Conservation (phyloP, 2,329 filamentous ascomycete genomes). For the Sarocladium brachiariae region DNA sequence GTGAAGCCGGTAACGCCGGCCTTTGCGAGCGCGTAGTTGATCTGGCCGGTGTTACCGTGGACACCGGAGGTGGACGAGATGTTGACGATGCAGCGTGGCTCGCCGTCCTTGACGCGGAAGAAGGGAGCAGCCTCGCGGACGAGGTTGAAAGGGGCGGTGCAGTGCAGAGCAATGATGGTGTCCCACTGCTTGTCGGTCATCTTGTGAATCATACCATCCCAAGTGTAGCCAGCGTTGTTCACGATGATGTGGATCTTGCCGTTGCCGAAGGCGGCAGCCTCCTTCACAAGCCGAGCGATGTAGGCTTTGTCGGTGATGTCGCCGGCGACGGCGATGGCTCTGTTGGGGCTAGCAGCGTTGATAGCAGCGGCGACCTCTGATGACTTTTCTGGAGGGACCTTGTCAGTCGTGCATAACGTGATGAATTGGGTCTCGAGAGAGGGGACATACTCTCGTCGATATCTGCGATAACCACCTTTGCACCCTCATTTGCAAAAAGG, state of each 20-base stretch:
- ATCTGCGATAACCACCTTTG: constrained; percentile 76
- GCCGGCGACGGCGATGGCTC: constrained; percentile 67
- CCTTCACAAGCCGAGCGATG: constrained; percentile 63
- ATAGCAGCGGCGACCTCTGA: constrained; percentile 62
- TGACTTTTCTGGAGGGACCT: constrained; percentile 51
- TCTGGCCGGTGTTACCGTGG: constrained; percentile 84
- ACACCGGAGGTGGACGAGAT: constrained; percentile 76
- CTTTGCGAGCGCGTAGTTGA: constrained; percentile 82
- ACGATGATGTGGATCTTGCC: constrained; percentile 90
- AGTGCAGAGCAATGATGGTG: constrained; percentile 76
- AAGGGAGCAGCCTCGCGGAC: constrained; percentile 74
- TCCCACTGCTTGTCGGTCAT: constrained; percentile 91
- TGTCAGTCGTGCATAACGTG: constrained; percentile 4
- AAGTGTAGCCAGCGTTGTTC: constrained; percentile 88
- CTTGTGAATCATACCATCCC: constrained; percentile 91
- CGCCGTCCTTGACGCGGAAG: constrained; percentile 80
- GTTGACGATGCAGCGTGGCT: constrained; percentile 73
- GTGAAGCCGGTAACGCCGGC: constrained; percentile 76
- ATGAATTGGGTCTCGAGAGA: background rate
- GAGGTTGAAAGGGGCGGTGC: constrained; percentile 79
- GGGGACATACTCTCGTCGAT: constrained; percentile 60
- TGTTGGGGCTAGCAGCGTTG: constrained; percentile 52
- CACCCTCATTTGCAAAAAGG: constrained; percentile 81
- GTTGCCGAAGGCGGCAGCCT: constrained; percentile 70
- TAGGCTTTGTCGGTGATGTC: constrained; percentile 70